Conservation (phyloP, 441 rosid species). For the Brassica hybrid region DNA sequence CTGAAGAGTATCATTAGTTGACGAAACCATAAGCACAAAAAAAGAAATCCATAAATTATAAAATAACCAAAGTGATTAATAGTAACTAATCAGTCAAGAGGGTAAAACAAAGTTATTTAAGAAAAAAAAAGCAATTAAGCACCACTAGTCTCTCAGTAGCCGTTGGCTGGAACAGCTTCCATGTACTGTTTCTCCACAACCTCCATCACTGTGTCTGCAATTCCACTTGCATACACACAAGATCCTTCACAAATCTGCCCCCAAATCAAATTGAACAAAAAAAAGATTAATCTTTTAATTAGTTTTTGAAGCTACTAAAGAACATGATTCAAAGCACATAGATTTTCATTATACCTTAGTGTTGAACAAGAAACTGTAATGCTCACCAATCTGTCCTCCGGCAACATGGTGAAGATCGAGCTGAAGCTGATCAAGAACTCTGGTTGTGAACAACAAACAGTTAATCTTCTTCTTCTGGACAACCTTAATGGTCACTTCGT, state of each 20-base stretch:
- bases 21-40: conserved; percentile 11
- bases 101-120: conserved; percentile 19
- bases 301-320: background rate
- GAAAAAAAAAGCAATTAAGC: conserved; percentile 1
- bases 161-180: conserved; percentile 40
- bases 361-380: conserved; percentile 85
- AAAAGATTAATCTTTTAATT: background rate
- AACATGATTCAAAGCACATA: background rate
- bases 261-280: background rate
- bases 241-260: conserved; percentile 72
- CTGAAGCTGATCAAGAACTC: conserved; percentile 82
- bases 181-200: conserved; percentile 63
- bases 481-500: conserved; percentile 86
- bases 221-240: conserved; percentile 63
- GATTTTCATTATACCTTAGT: conserved; percentile 62
- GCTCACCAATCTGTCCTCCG: conserved; percentile 92
- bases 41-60: conserved; percentile 20
- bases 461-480: conserved; percentile 86
- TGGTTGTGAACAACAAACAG: conserved; percentile 79
- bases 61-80: conserved; percentile 29
- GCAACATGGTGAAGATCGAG: conserved; percentile 92
- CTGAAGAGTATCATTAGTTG: background rate
- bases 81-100: conserved; percentile 30
- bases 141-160: conserved; percentile 33
- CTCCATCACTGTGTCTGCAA: conserved; percentile 71